These are phyloP conservation scores for Amphibolis antarctica DNA, from an alignment of 106 monocot species.

Conservation along the genomic window DNA sequence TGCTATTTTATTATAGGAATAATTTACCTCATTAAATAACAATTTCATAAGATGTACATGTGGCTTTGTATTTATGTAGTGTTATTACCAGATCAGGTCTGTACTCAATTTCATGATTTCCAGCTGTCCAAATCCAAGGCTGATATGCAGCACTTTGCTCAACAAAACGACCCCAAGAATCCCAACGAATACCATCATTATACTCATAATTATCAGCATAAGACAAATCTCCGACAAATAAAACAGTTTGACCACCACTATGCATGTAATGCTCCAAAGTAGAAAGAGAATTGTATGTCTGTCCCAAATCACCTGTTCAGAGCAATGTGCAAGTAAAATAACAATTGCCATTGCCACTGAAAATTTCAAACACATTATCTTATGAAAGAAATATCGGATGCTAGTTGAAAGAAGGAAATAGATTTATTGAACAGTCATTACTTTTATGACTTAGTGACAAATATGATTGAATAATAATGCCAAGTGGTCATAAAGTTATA, in stretches of 20 bases:
- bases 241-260: conserved; percentile 50
- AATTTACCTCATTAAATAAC: no score
- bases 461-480: no score
- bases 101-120: conserved; percentile 97
- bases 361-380: no score
- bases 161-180: conserved; percentile 75
- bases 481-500: no score
- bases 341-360: not conserved
- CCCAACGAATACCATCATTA: conserved; percentile 84
- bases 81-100: conserved; percentile 63
- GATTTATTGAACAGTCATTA: no score
- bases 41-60: no score
- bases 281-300: conserved; percentile 92
- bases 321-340: not conserved
- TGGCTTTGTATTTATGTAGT: no score
- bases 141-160: conserved; percentile 41
- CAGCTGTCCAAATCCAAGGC: conserved; percentile 54
- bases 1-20: no score
- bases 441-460: no score
- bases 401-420: no score
- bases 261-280: conserved; percentile 88
- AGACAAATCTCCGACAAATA: conserved; percentile 91
- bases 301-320: conserved; percentile 78
- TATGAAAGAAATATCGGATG: no score
- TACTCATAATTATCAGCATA: conserved; percentile 81